Base-by-base conservation (phyloP, 108 stramenopile species). In the Cylindrotheca fusiformis region DNA sequence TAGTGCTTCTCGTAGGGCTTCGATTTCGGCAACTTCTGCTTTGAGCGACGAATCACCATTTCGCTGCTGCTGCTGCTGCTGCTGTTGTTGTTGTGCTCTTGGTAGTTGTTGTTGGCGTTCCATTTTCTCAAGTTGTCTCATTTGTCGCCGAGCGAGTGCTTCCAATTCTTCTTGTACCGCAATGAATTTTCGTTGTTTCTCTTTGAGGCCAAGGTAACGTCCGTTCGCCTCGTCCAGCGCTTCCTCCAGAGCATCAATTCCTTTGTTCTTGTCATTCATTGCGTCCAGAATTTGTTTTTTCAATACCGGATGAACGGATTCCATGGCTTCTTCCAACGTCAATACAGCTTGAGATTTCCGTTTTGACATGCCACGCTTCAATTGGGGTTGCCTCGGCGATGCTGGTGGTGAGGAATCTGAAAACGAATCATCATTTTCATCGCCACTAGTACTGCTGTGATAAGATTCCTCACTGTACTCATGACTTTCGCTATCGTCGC, bases 131-230 rank as follows among this genome's bases (percentile, higher is more conserved):
- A 41, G 14, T 41, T 41, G 6, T 6, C 36, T 6, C 14, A 10
- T 6, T 41, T 41, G 36, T 10, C 14, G 6, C 36, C 36, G 6
- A 6, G 36, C 36, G 10, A 41, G 14, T 6, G 36, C 36, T 41
- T 41, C 36, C 36, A 41, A 41, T 14, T 41, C 36, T 41, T 41
- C 36, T 10, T 41, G 36, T 6, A 41, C 36, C 14, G 36, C 36
- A 41, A 41, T 41, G 36, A 41, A 41, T 41, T 41, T 41, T 6
- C 36, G 36, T 41, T 41, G 36, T 41, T 41, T 41, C 36, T 41
- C 36, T 41, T 41, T 41, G 36, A 41, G 36, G 14, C 14, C 14
- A 41, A 41, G 36, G 14, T 41, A 41, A 14, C 36, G 36, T 41
- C 14, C 36, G 14, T 41, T 41, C 10, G 36, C 36, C 36, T 41